Conservation (phyloP, 768 basidiomycete genomes). For the Pleurotus cornucopiae region DNA sequence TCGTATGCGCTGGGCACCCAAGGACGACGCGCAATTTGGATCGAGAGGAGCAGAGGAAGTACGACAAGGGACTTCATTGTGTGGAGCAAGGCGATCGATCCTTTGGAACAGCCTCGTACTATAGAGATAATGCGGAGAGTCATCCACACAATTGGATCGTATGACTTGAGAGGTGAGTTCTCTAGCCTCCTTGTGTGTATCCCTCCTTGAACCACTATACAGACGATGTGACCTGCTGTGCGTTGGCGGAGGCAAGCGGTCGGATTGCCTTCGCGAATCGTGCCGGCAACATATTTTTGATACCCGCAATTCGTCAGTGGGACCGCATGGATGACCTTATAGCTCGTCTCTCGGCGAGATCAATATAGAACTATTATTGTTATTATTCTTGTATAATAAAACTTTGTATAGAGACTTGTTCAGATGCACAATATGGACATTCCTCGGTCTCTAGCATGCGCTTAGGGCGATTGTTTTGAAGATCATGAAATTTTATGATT, state of each 20-base stretch:
- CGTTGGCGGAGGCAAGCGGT: slow-evolving; percentile 2
- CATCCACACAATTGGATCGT: slow-evolving; percentile 1
- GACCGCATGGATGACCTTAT: no score
- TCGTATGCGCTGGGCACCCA: slow-evolving; percentile 43
- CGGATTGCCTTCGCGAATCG: slow-evolving; percentile 3
- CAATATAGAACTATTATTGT: no score
- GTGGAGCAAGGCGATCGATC: slow-evolving; percentile 24
- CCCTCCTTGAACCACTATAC: background rate
- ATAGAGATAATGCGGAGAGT: slow-evolving; percentile 1
- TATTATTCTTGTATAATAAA: no score
- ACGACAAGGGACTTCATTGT: slow-evolving; percentile 41
- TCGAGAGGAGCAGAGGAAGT: slow-evolving; percentile 42
- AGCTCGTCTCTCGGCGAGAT: no score
- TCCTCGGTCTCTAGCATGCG: no score
- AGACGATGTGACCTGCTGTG: slow-evolving; percentile 4
- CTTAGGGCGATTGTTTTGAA: no score
- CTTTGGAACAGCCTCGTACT: background rate
- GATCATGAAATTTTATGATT: no score
- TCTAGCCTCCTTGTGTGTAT: background rate
- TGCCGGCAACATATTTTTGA: background rate
- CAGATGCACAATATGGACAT: no score
- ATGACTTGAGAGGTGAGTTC: slow-evolving; percentile 5
- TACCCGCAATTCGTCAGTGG: background rate
- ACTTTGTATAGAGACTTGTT: no score
- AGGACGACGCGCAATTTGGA: slow-evolving; percentile 51